Evolutionary conservation across 2,329 filamentous ascomycete species (phyloP), one percentile per base, ranked within the genome.

Genomic region (Biscogniauxia marginata): DNA sequence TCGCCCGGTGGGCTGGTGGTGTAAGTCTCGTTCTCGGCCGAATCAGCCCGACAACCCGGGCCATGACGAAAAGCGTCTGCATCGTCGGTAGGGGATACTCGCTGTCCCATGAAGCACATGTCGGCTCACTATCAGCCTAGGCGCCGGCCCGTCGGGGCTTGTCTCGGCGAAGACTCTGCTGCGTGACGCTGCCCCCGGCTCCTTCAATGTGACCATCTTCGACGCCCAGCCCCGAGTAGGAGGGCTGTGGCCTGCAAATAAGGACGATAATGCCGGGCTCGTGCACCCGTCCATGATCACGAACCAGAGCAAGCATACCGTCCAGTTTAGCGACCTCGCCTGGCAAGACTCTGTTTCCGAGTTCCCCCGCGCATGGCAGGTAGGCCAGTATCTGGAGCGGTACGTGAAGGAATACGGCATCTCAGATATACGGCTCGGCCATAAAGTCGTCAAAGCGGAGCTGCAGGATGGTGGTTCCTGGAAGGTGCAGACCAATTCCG

Each of bases 281-380:
- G 74, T 88, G 16, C 84, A 88, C 59, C 88, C 87, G 7, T 79
- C 88, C 52, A 89, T 89, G 79, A 77, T 83, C 16, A 84, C 84
- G 3, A 96, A 96, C 69, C 84, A 93, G 65, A 92, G 88, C 73
- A 83, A 82, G 47, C 90, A 91, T 71, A 91, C 89, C 0, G 85
- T 95, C 61, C 81, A 84, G 64, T 87, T 87, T 65, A 85, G 83
- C 61, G 91, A 93, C 68, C 71, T 91, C 21, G 82, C 88, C 5
- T 96, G 90, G 90, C 77, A 81, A 3, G 74, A 78, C 4, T 73
- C 72, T 3, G 73, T 77, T 1, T 85, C 87, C 1, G 79, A 88
- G 70, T 86, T 95, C 49, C 91, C 91, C 1, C 84, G 80, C 39
- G 91, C 90, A 0, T 91, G 88, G 84, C 85, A 91, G 73, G 84